Base-by-base conservation (phyloP, 495 filamentous ascomycete genomes). In the Penicillium nucicola region DNA sequence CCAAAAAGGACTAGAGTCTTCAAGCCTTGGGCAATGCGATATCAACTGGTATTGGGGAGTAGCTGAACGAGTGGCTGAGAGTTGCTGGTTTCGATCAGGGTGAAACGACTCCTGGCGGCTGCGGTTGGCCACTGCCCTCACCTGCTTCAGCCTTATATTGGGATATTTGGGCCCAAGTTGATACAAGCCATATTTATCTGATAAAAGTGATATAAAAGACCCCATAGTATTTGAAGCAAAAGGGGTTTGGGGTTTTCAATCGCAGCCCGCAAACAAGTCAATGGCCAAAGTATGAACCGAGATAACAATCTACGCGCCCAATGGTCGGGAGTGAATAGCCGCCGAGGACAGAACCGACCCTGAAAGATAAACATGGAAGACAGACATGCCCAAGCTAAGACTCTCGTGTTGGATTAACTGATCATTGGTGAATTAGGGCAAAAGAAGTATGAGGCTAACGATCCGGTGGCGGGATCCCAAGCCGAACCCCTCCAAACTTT, bases 91-190 rank as follows among this genome's bases (percentile, higher is more conserved):
- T 40, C 7, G 32, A 9, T n/a, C 5, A 17, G 19, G 41, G 20
- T 58, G 56, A 58, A 58, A 58, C 56, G 15, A 30, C 19, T 34
- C 41, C 32, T n/a, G 40, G 48, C 48, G 48, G 40, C 32, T 51
- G 22, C 20, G 11, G 15, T 9, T 20, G 42, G 14, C 25, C 25
- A 28, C 25, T 28, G 25, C 7, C 7, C 25, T 28, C 25, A 8
- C 2, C 25, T 28, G 2, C 25, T 28, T 28, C 25, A 28, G 25
- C 25, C 25, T 28, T 28, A 28, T 28, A 28, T 28, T 28, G 25
- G 25, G 25, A 28, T 28, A 1, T 28, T 28, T 28, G 7, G 5
- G 25, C 25, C 25, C 25, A 28, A 28, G 10, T 8, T 8, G 1
- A 28, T 9, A 28, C 10, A 9, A 8, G 2, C 10, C 7, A 9